Percentiles rank a stretch among this genome's conserved stretches.
phyloP scores from a whole-genome alignment of 2,329 filamentous ascomycete species.

The Dothistroma septosporum region DNA sequence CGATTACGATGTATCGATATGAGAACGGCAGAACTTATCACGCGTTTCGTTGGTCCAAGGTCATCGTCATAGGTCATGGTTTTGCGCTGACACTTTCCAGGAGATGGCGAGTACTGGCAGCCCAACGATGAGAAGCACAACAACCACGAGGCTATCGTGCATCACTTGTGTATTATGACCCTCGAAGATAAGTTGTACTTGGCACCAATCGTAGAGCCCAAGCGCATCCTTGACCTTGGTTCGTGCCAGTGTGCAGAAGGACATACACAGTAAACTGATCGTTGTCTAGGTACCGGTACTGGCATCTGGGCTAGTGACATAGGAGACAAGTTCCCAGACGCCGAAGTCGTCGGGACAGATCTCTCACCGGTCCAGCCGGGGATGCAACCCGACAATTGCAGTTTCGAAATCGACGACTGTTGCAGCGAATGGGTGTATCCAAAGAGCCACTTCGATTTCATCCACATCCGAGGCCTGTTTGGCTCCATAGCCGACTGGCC shows the following conservation, averaged over 20 bases:
- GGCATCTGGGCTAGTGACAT: conserved; percentile 40
- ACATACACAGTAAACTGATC: neutral
- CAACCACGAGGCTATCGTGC: conserved; percentile 32
- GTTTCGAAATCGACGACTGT: conserved; percentile 46
- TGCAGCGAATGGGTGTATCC: conserved; percentile 40
- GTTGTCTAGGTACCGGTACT: conserved; percentile 41
- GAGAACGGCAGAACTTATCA: conserved; percentile 38
- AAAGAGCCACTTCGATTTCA: conserved; percentile 38
- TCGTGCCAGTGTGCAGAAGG: neutral
- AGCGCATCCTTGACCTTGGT: conserved; percentile 44
- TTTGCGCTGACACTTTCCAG: conserved; percentile 11
- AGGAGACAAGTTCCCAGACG: conserved; percentile 30
- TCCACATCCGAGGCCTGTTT: conserved; percentile 41
- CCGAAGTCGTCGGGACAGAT: conserved; percentile 39
- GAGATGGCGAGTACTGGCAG: conserved; percentile 35
- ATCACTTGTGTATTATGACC: conserved; percentile 40
- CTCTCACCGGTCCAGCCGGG: conserved; percentile 34
- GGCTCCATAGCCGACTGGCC: conserved; percentile 42
- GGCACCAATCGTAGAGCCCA: conserved; percentile 28
- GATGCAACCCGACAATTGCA: conserved; percentile 37
- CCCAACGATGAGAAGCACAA: conserved; percentile 37
- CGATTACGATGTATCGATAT: conserved; percentile 37
- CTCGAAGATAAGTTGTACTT: conserved; percentile 31
- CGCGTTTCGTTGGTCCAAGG: conserved; percentile 29
- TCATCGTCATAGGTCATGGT: neutral